These are phyloP conservation scores for Erythrobasidium yunnanense DNA, from an alignment of 768 basidiomycete species.

Conservation along the genomic window DNA sequence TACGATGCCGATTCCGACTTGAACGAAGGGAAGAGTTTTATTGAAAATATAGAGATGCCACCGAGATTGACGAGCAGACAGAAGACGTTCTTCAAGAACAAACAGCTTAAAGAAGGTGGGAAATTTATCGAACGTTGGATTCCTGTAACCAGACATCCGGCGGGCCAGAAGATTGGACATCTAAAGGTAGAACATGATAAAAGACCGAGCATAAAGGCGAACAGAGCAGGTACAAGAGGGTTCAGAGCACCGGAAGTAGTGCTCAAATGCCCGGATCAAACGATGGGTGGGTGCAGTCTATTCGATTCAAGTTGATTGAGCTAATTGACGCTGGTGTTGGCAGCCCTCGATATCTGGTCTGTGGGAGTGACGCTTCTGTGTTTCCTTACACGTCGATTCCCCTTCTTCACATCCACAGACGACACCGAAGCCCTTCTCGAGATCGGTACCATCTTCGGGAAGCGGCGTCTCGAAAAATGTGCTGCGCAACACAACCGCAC, in stretches of 20 bases:
- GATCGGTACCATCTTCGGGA: slow-evolving; percentile 75
- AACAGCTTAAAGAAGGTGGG: slow-evolving; percentile 25
- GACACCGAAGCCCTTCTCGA: slow-evolving; percentile 95
- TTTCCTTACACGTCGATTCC: slow-evolving; percentile 84
- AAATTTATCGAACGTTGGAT: slow-evolving; percentile 31
- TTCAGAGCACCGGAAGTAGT: slow-evolving; percentile 95
- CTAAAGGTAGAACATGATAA: slow-evolving; percentile 39
- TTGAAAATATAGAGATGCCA: neutral
- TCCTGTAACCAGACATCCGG: slow-evolving; percentile 41
- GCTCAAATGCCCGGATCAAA: slow-evolving; percentile 84
- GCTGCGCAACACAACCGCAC: slow-evolving; percentile 82
- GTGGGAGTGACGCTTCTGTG: slow-evolving; percentile 84
- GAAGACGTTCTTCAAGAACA: neutral
- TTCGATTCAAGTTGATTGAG: neutral
- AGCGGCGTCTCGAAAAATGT: slow-evolving; percentile 65
- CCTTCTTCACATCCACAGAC: slow-evolving; percentile 83
- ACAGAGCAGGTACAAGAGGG: slow-evolving; percentile 89
- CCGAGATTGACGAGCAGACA: slow-evolving; percentile 45
- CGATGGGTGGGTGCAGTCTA: slow-evolving; percentile 56
- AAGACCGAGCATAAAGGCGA: slow-evolving; percentile 74
- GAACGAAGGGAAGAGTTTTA: neutral
- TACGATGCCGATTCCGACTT: neutral
- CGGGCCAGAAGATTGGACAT: slow-evolving; percentile 60
- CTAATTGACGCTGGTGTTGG: neutral
- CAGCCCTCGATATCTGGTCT: slow-evolving; percentile 95